These are phyloP conservation scores for Pythium oligandrum DNA, from an alignment of 352 stramenopile genomes.

Conservation along the genomic window DNA sequence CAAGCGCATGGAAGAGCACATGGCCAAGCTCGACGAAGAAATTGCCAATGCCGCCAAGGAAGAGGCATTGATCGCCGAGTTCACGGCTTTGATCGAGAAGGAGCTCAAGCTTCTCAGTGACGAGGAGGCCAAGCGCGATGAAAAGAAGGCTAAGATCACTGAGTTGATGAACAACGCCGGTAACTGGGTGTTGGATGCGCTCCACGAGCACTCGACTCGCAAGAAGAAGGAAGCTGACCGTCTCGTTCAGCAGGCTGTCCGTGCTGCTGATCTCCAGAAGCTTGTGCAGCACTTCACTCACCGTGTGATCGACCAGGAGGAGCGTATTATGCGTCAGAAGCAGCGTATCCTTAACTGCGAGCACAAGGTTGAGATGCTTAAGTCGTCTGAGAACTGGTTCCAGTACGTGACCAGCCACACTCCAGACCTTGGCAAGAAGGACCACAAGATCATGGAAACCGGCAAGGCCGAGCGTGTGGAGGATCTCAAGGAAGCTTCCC, in stretches of 20 bases:
- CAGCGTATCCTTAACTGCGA: slow-evolving; percentile 86
- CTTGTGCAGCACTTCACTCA: slow-evolving; percentile 88
- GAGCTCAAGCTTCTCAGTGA: slow-evolving; percentile 76
- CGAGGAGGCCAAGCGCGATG: slow-evolving; percentile 81
- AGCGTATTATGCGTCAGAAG: slow-evolving; percentile 89
- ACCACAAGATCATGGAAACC: slow-evolving; percentile 73
- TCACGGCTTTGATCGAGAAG: slow-evolving; percentile 57
- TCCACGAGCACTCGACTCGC: slow-evolving; percentile 81
- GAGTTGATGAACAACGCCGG: slow-evolving; percentile 85
- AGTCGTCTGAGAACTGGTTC: slow-evolving; percentile 87
- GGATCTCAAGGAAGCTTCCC: slow-evolving; percentile 74
- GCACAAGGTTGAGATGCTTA: slow-evolving; percentile 90
- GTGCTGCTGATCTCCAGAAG: slow-evolving; percentile 80
- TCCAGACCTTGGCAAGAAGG: slow-evolving; percentile 76
- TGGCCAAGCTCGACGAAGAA: slow-evolving; percentile 71
- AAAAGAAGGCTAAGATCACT: slow-evolving; percentile 85
- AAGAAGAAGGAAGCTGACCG: slow-evolving; percentile 86
- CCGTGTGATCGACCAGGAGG: slow-evolving; percentile 86
- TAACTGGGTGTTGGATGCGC: slow-evolving; percentile 80
- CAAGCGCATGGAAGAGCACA: slow-evolving; percentile 81
- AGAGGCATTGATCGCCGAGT: slow-evolving; percentile 70
- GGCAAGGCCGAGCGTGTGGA: slow-evolving; percentile 59
- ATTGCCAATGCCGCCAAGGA: slow-evolving; percentile 70
- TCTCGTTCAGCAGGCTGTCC: slow-evolving; percentile 79
- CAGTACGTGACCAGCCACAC: slow-evolving; percentile 80